Conservation (phyloP, 768 basidiomycete genomes). For the Pulveroboletus sp. region DNA sequence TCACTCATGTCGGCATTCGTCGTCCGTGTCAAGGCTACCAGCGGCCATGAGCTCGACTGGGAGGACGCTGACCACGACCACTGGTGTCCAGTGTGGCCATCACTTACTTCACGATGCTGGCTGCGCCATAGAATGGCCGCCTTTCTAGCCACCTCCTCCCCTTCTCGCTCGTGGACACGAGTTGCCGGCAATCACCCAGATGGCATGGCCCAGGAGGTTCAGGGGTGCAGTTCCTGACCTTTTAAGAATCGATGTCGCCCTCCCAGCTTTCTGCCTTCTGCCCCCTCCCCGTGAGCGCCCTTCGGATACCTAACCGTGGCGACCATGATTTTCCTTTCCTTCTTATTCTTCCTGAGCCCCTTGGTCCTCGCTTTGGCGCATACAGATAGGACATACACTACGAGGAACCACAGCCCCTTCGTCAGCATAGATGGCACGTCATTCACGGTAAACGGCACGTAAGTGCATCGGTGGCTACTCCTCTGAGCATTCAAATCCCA, state of each 20-base stretch:
- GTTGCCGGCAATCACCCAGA: slow-evolving; percentile 3
- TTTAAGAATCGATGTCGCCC: slow-evolving; percentile 15
- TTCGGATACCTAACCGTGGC: slow-evolving; percentile 11
- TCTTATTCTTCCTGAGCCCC: slow-evolving; percentile 26
- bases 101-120: not conserved
- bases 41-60: no score
- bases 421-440: slow-evolving; percentile 41
- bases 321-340: slow-evolving; percentile 36
- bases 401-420: slow-evolving; percentile 36
- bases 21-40: not conserved
- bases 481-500: slow-evolving; percentile 8
- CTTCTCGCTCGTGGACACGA: not conserved
- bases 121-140: not conserved
- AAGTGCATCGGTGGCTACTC: not conserved
- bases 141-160: not conserved
- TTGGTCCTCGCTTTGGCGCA: slow-evolving; percentile 29
- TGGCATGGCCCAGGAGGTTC: not conserved
- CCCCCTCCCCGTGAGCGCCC: not conserved
- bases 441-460: slow-evolving; percentile 56
- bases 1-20: no score
- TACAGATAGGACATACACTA: slow-evolving; percentile 31
- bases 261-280: not conserved
- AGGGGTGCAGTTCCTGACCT: slow-evolving; percentile 7
- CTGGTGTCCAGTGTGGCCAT: no score
- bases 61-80: no score